phyloP scores from a whole-genome alignment of 2,329 filamentous ascomycete genomes.

The Colletotrichum graminicola region DNA sequence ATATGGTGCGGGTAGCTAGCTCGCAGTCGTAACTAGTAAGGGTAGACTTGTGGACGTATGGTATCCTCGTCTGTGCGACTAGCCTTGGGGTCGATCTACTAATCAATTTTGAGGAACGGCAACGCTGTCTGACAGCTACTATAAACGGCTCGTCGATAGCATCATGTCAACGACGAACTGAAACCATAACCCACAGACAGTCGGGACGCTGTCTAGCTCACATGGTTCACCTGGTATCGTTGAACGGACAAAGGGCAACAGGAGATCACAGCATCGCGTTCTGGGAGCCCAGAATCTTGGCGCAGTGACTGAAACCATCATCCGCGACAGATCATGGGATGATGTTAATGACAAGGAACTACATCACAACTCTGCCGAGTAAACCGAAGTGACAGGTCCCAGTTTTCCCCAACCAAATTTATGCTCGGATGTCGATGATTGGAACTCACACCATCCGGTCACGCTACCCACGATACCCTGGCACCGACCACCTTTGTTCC shows the following conservation, averaged over 20 bases:
- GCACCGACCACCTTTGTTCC: slow-evolving; percentile 5
- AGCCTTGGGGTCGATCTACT: background rate
- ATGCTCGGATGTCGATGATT: background rate
- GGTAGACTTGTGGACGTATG: background rate
- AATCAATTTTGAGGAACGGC: background rate
- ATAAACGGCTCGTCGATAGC: background rate
- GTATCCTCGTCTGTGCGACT: background rate
- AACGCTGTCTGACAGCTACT: slow-evolving; percentile 8
- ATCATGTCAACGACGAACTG: background rate
- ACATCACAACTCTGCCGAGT: slow-evolving; percentile 7
- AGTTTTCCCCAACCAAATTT: background rate
- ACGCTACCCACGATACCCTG: background rate
- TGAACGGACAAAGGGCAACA: background rate
- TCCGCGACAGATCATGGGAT: slow-evolving; percentile 30
- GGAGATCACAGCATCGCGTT: slow-evolving; percentile 16
- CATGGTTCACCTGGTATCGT: slow-evolving; percentile 3
- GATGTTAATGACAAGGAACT: background rate
- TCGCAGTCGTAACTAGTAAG: background rate
- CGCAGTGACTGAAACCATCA: slow-evolving; percentile 32
- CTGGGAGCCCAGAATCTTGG: slow-evolving; percentile 13
- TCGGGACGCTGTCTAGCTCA: background rate
- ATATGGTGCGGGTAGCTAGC: background rate
- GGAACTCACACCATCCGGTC: background rate
- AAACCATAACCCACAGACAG: background rate
- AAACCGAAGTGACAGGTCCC: slow-evolving; percentile 23